Evolutionary conservation across 176 grass and related monocot species (phyloP).

Genomic region (Musa beccarii): DNA sequence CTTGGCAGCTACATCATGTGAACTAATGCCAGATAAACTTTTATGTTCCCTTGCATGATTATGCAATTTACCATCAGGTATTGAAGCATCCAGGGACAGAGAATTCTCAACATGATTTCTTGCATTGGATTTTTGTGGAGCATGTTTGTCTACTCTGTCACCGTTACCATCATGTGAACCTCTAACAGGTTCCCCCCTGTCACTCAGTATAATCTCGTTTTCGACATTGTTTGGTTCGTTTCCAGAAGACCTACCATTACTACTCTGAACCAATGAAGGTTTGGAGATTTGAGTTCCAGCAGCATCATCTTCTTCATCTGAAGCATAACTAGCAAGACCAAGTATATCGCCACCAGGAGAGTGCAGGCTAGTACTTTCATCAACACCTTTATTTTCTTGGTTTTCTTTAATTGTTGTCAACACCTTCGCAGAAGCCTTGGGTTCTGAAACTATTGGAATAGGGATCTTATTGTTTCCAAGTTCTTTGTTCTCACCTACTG

Average conservation of each 20-base stretch:
- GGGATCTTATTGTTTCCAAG: constrained; percentile 27
- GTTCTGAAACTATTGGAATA: constrained; percentile 31
- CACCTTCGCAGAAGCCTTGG: constrained; percentile 37
- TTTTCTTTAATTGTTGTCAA: constrained; percentile 28
- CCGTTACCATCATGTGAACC: not conserved
- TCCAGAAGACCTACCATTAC: constrained; percentile 20
- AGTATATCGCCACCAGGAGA: constrained; percentile 64
- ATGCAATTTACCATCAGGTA: constrained; percentile 18
- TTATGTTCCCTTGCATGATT: constrained; percentile 6
- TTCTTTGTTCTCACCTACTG: constrained; percentile 35
- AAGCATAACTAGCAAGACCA: constrained; percentile 90
- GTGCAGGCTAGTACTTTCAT: constrained; percentile 23
- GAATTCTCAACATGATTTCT: constrained; percentile 9
- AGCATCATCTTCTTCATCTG: constrained; percentile 53
- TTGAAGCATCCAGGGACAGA: constrained; percentile 6
- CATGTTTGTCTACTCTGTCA: not conserved
- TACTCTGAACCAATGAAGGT: constrained; percentile 29
- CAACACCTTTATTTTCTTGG: constrained; percentile 22
- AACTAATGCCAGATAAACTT: not conserved
- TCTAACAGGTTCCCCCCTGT: not conserved
- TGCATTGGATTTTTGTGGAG: not conserved
- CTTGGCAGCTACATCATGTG: not conserved
- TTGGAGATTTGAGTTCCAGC: constrained; percentile 26
- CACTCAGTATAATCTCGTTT: constrained; percentile 22
- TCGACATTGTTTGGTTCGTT: constrained; percentile 14